These are phyloP conservation scores for Curvularia verruculosa DNA, from an alignment of 2,329 filamentous ascomycete species.

Conservation along the genomic window DNA sequence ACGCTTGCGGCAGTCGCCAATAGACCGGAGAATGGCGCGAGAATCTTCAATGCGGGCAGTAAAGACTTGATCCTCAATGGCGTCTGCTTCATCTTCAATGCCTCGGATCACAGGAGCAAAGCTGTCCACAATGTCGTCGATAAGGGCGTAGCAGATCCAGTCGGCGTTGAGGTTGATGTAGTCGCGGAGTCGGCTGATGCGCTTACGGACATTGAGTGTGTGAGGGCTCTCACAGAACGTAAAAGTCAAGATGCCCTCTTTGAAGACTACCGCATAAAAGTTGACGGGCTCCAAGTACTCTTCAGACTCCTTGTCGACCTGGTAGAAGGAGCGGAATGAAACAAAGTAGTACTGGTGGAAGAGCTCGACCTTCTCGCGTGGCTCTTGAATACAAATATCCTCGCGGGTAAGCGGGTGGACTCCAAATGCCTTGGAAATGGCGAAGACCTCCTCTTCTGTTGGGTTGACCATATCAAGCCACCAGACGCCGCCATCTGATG, in stretches of 20 bases:
- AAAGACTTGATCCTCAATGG: slow-evolving; percentile 95
- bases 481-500: slow-evolving; percentile 83
- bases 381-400: slow-evolving; percentile 93
- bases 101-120: slow-evolving; percentile 89
- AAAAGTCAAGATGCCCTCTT: slow-evolving; percentile 93
- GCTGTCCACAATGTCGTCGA: slow-evolving; percentile 96
- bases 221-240: slow-evolving; percentile 89
- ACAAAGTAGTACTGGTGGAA: slow-evolving; percentile 99
- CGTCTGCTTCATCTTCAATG: slow-evolving; percentile 86
- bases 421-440: slow-evolving; percentile 91
- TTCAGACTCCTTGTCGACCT: slow-evolving; percentile 77
- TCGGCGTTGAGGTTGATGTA: slow-evolving; percentile 94
- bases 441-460: slow-evolving; percentile 83
- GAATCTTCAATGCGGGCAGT: slow-evolving; percentile 90
- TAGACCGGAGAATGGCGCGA: slow-evolving; percentile 81
- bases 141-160: slow-evolving; percentile 98
- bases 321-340: slow-evolving; percentile 92
- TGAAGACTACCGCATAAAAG: slow-evolving; percentile 95
- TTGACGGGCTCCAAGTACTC: slow-evolving; percentile 94
- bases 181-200: slow-evolving; percentile 91
- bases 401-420: slow-evolving; percentile 95
- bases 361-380: slow-evolving; percentile 96
- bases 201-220: slow-evolving; percentile 84
- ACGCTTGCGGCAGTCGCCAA: slow-evolving; percentile 90
- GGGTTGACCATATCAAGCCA: slow-evolving; percentile 96